Evolutionary conservation across 306 rosid genomes (phyloP).

Genomic region (Begonia masoniana): DNA sequence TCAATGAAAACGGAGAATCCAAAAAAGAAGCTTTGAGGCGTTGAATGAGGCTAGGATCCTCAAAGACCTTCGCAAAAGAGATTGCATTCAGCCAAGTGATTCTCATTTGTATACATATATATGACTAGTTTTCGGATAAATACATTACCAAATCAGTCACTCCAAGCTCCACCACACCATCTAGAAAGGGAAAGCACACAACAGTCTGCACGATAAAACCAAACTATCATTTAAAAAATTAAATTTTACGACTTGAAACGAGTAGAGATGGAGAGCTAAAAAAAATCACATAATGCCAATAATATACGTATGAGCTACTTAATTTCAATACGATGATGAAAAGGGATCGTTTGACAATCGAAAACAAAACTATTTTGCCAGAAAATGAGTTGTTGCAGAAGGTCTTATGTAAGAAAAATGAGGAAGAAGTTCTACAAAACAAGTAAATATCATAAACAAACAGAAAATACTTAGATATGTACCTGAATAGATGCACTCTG

Average conservation of each 20-base stretch:
- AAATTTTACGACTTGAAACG: not conserved
- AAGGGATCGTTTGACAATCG: too few species aligned
- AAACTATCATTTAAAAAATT: not conserved
- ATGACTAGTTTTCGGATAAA: constrained; percentile 1
- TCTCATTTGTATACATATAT: not conserved
- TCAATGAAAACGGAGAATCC: constrained; percentile 8
- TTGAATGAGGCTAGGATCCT: constrained; percentile 55
- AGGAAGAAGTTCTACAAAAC: not conserved
- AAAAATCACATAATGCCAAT: too few species aligned
- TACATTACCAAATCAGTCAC: constrained; percentile 40
- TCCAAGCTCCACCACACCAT: constrained; percentile 77
- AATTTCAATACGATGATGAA: too few species aligned
- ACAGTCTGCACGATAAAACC: constrained; percentile 40
- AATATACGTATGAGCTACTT: too few species aligned
- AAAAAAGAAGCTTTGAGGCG: constrained; percentile 35
- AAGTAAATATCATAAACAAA: too few species aligned
- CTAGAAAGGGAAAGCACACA: constrained; percentile 66
- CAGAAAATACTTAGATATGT: not conserved
- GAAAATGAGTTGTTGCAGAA: not conserved
- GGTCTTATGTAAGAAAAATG: not conserved
- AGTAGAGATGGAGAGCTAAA: not conserved
- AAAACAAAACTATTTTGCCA: too few species aligned
- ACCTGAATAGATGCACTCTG: constrained; percentile 93
- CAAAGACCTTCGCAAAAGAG: constrained; percentile 38
- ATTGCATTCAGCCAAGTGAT: not conserved